Base-by-base conservation (phyloP, 306 rosid genomes). In the Quillaja saponaria region DNA sequence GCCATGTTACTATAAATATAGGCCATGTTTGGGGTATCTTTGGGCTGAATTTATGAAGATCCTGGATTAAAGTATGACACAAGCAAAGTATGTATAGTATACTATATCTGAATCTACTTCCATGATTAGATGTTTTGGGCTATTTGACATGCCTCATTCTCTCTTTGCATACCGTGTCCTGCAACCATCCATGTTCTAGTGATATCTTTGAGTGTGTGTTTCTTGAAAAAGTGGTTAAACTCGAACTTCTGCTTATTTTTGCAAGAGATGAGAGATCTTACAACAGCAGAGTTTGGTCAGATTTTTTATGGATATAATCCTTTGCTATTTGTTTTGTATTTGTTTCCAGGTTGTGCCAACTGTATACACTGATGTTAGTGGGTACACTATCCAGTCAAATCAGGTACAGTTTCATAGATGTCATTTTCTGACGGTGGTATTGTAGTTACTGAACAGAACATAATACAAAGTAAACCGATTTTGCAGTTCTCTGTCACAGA, bases 401-500 rank as follows among this genome's bases (percentile, higher is more conserved):
- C 97, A 94, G 97, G 99, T 94, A 74, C 25, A 40, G 57, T 40
- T 64, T 68, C 55, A 15, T 42, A 54, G 17, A 49, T 55, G 19
- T 45, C 8, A 39, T 38, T 15, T 63, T 64, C 6, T 60, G 6
- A 21, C 14, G 11, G 46, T 71, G 56, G 15, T 37, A 33, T 60
- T 61, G 53, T 44, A 40, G 44, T 37, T 20, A 20, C 42, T 35
- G 52, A 42, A 62, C 25, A 55, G 68, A 42, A 38, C 57, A 4
- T 67, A 10, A 25, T 57, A 45, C 51, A 47, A 51, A 45, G 58
- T 21, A 10, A 62, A 66, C 49, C 73, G 76, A 57, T 76, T 66
- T 61, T 82, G 85, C 91, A 94, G 97, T 89, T 94, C 84, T 94
- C 99, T 57, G 97, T 94, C 33, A 94, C 99, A 13, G 99, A 94